These are phyloP conservation scores for Arachnopeziza araneosa DNA, from an alignment of 2,329 filamentous ascomycete species.

Conservation along the genomic window DNA sequence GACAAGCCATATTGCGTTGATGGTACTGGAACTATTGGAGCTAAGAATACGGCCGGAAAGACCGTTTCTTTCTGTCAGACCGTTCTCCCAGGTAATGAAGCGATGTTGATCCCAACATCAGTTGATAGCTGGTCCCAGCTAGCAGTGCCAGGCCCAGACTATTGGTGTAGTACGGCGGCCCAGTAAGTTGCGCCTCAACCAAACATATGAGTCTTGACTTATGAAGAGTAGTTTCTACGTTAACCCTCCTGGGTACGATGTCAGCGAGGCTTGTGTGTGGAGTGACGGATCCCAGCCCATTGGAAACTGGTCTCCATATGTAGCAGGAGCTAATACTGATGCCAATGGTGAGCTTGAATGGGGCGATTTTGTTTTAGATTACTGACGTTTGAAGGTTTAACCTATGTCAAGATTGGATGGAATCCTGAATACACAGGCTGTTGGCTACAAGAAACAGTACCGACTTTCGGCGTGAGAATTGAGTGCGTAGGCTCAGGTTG, in stretches of 20 bases:
- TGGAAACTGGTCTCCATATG: slow-evolving; percentile 75
- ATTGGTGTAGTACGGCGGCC: slow-evolving; percentile 68
- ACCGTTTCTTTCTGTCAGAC: slow-evolving; percentile 73
- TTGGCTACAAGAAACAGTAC: slow-evolving; percentile 49
- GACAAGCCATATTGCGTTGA: slow-evolving; percentile 63
- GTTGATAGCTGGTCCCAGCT: slow-evolving; percentile 52
- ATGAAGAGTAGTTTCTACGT: slow-evolving; percentile 59
- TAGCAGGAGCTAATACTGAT: slow-evolving; percentile 69
- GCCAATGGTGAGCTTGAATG: slow-evolving; percentile 32
- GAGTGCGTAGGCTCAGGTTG: slow-evolving; percentile 62
- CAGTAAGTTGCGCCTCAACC: slow-evolving; percentile 51
- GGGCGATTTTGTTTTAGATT: neutral
- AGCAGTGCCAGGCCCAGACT: slow-evolving; percentile 63
- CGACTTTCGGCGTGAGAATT: slow-evolving; percentile 64
- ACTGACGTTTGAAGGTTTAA: slow-evolving; percentile 39
- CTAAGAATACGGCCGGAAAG: slow-evolving; percentile 58
- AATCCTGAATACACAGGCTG: slow-evolving; percentile 66
- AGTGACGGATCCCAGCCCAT: slow-evolving; percentile 54
- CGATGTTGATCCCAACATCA: slow-evolving; percentile 76
- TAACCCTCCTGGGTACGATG: slow-evolving; percentile 61
- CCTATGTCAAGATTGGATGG: slow-evolving; percentile 70
- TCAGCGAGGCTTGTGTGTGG: slow-evolving; percentile 64
- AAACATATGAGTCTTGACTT: slow-evolving; percentile 12
- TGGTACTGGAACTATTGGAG: slow-evolving; percentile 60
- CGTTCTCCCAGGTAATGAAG: slow-evolving; percentile 71